Evolutionary conservation across 2,329 filamentous ascomycete species (phyloP).

Genomic region (Stachybotrys chartarum): DNA sequence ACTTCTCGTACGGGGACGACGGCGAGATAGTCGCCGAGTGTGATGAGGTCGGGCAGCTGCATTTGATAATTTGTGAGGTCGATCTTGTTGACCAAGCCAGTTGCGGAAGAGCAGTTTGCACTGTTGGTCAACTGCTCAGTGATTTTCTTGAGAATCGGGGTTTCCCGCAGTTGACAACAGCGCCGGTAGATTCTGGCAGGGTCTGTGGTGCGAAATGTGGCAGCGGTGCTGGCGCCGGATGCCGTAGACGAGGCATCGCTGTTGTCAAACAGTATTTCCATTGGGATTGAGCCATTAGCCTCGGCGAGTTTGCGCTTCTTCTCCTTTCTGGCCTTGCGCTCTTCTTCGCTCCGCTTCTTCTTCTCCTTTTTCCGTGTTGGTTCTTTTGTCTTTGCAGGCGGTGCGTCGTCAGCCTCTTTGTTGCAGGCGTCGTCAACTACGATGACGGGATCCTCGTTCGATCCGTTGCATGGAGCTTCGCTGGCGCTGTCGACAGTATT

Average conservation of each 20-base stretch:
- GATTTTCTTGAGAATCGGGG: slow-evolving; percentile 83
- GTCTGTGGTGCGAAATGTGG: slow-evolving; percentile 68
- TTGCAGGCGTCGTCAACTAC: slow-evolving; percentile 12
- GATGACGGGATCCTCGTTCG: slow-evolving; percentile 24
- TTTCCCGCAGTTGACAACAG: slow-evolving; percentile 90
- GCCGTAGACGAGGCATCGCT: slow-evolving; percentile 46
- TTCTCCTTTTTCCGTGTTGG: slow-evolving; percentile 78
- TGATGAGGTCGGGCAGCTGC: slow-evolving; percentile 75
- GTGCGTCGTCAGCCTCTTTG: slow-evolving; percentile 14
- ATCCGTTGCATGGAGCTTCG: slow-evolving; percentile 32
- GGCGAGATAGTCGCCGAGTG: slow-evolving; percentile 87
- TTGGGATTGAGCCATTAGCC: slow-evolving; percentile 77
- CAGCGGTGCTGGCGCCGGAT: slow-evolving; percentile 8
- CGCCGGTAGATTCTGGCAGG: slow-evolving; percentile 87
- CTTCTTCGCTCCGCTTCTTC: slow-evolving; percentile 90
- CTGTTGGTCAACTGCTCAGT: slow-evolving; percentile 77
- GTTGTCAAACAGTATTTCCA: slow-evolving; percentile 71
- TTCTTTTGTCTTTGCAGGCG: slow-evolving; percentile 29
- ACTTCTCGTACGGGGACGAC: slow-evolving; percentile 86
- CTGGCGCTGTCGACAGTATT: slow-evolving; percentile 30
- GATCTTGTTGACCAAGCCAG: slow-evolving; percentile 73
- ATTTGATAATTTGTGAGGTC: slow-evolving; percentile 81
- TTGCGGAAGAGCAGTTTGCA: slow-evolving; percentile 55
- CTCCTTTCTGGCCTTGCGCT: slow-evolving; percentile 86
- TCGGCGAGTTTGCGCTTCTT: slow-evolving; percentile 79